Base-by-base conservation (phyloP, 768 basidiomycete genomes). In the Hericium erinaceus region DNA sequence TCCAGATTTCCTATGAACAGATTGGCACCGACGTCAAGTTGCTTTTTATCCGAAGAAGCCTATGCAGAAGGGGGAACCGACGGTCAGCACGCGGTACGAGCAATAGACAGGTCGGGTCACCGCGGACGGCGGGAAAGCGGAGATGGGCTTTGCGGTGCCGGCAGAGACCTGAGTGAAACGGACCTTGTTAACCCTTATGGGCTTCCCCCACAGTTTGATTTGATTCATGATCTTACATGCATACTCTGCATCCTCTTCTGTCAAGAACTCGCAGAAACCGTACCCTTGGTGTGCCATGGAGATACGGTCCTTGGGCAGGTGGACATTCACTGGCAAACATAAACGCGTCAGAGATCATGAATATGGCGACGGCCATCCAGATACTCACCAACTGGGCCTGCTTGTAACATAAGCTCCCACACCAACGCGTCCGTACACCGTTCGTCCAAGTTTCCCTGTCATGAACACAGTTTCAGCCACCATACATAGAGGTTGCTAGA, bases 151-250 rank as follows among this genome's bases (percentile, higher is more conserved):
- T 57, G 37, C 28, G 15, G 26, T 22, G 38, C n/a, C 37, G 40
- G 41, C 44, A 22, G 41, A 26, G 24, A 48, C 56, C 16, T 5
- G 59, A 26, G 44, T 48, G 56, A 7, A 10, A 75, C 85, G 67
- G 62, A 90, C 93, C 87, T 98, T 99, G 80, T 98, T 98, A 62
- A 99, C 95, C 63, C 97, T 81, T 58, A 99, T 97, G 37, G 97
- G 97, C 69, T 98, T 98, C 24, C 97, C 97, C 83, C 90, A 99
- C 55, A 99, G 73, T 73, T 99, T 99, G 70, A 99, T 98, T 79
- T 98, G 95, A 70, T 99, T 99, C 95, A 98, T 98, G 65, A 98
- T 98, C 80, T 98, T 97, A 81, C 95, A 98, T 58, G 94, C 95
- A 72, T 99, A 99, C 73, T 99, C 97, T 61, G 97, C 94, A 74